phyloP scores from a whole-genome alignment of 2,329 filamentous ascomycete species.

The Parascedosporium putredinis region DNA sequence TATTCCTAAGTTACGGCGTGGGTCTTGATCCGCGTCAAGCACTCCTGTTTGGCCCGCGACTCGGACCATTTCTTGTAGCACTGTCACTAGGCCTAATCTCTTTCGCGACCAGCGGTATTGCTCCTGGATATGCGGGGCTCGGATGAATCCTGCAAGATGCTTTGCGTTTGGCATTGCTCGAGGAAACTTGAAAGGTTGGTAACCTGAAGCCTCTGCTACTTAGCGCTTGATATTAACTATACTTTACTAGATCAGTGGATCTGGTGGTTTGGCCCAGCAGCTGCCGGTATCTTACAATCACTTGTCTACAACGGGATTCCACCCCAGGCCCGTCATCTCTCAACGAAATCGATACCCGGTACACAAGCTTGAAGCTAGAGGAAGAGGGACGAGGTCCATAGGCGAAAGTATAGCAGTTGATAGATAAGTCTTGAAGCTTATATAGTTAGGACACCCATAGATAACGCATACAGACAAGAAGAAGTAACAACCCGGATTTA shows the following conservation, averaged over 20 bases:
- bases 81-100: conserved; percentile 24
- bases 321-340: too few species aligned
- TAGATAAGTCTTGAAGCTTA: too few species aligned
- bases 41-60: conserved; percentile 35
- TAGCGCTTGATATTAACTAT: background rate
- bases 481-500: too few species aligned
- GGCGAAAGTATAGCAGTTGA: too few species aligned
- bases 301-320: conserved; percentile 16
- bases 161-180: conserved; percentile 31
- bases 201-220: background rate
- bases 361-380: too few species aligned
- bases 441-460: too few species aligned
- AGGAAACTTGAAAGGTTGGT: conserved; percentile 14
- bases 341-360: too few species aligned
- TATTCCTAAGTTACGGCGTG: conserved; percentile 38
- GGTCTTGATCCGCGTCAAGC: conserved; percentile 43
- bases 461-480: too few species aligned
- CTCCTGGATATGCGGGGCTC: conserved; percentile 30
- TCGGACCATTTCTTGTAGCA: conserved; percentile 38
- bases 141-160: conserved; percentile 33
- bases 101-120: conserved; percentile 26
- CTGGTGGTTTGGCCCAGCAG: conserved; percentile 25
- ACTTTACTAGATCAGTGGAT: conserved; percentile 23
- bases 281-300: conserved; percentile 17
- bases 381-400: too few species aligned